Percentiles rank a stretch among this genome's conserved stretches.
Conservation (phyloP, 768 basidiomycete genomes). For the Boletus barrowsii region DNA sequence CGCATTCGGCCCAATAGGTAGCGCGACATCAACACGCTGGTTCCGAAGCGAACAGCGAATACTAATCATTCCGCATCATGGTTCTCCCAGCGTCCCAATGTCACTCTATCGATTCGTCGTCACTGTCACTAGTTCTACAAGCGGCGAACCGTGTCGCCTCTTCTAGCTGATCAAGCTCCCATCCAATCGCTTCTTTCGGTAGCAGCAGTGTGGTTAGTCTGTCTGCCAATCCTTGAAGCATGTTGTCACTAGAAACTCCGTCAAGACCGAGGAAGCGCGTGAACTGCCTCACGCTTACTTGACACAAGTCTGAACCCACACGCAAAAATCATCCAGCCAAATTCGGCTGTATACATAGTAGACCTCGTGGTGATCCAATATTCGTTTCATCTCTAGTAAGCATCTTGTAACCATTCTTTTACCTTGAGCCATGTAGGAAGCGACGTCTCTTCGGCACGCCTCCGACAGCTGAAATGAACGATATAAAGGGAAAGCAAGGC, state of each 20-base stretch:
- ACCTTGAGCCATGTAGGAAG: slow-evolving; percentile 53
- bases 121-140: slow-evolving; percentile 57
- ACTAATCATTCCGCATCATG: background rate
- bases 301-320: slow-evolving; percentile 73
- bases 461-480: slow-evolving; percentile 76
- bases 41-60: slow-evolving; percentile 2
- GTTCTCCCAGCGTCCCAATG: slow-evolving; percentile 7
- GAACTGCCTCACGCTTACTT: slow-evolving; percentile 44
- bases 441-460: slow-evolving; percentile 63
- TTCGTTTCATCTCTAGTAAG: slow-evolving; percentile 67
- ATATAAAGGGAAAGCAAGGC: slow-evolving; percentile 74
- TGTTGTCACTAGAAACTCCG: slow-evolving; percentile 49
- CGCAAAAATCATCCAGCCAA: slow-evolving; percentile 82
- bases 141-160: slow-evolving; percentile 40
- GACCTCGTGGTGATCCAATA: slow-evolving; percentile 78
- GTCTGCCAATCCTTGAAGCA: slow-evolving; percentile 45
- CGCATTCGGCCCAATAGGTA: background rate
- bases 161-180: slow-evolving; percentile 72
- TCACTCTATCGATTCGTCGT: slow-evolving; percentile 55
- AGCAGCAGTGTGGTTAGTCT: slow-evolving; percentile 41
- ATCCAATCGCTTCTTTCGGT: slow-evolving; percentile 57
- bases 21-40: background rate
- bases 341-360: slow-evolving; percentile 88
- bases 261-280: background rate
- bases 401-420: slow-evolving; percentile 61